These are phyloP conservation scores for Capsicum baccatum DNA, from an alignment of 257 asterid species.

Conservation along the genomic window DNA sequence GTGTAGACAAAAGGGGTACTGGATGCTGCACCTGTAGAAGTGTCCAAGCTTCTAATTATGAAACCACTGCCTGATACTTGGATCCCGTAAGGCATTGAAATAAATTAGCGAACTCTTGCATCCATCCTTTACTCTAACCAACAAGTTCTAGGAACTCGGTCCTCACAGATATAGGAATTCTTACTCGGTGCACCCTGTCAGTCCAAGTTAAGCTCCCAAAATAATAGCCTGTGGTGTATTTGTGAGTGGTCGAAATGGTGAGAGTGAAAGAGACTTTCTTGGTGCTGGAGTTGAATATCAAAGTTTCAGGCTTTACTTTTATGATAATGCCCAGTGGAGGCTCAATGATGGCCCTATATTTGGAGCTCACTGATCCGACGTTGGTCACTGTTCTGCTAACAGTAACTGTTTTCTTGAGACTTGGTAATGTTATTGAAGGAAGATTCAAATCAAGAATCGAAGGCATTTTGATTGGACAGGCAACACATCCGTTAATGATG, in stretches of 20 bases:
- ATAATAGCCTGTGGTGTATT: constrained; percentile 37
- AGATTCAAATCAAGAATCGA: constrained; percentile 50
- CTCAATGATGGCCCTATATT: constrained; percentile 37
- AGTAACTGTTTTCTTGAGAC: constrained; percentile 37
- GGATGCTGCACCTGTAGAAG: too few species aligned
- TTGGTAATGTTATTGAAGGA: constrained; percentile 55
- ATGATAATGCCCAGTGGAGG: constrained; percentile 34
- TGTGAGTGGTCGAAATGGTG: constrained; percentile 40
- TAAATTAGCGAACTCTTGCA: background rate
- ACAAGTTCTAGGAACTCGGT: background rate
- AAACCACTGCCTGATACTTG: background rate
- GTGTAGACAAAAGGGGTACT: too few species aligned
- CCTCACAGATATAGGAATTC: background rate
- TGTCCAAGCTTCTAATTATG: too few species aligned
- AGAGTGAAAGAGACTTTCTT: constrained; percentile 40
- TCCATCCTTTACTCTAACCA: background rate
- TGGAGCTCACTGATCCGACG: constrained; percentile 45
- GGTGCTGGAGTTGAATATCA: constrained; percentile 41
- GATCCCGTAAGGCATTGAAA: background rate
- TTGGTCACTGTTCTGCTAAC: constrained; percentile 51
- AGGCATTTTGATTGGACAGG: background rate
- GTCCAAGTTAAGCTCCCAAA: constrained; percentile 51
- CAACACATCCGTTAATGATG: background rate
- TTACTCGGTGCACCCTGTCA: constrained; percentile 7
- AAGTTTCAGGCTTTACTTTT: background rate